Percentiles rank a stretch among this genome's conserved stretches.
Evolutionary conservation across 768 basidiomycete species (phyloP).

Genomic region (Boletus rufocinnamomeus): DNA sequence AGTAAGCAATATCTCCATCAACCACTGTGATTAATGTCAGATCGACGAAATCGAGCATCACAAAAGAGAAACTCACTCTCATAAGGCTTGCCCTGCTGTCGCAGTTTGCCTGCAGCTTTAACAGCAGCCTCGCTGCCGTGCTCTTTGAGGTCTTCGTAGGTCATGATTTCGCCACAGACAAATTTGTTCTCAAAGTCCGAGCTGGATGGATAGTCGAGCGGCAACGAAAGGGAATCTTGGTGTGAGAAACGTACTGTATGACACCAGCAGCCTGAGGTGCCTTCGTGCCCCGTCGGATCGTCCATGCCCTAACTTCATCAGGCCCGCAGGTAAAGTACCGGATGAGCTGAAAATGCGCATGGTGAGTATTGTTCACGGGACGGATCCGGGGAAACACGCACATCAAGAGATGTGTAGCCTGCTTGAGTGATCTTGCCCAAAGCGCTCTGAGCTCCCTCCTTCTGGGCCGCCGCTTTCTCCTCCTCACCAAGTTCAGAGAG

Average conservation of each 20-base stretch:
- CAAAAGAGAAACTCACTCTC: constrained; percentile 62
- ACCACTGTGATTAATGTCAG: constrained; percentile 51
- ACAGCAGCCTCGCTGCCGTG: constrained; percentile 88
- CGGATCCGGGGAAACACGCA: constrained; percentile 38
- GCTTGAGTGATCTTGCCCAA: constrained; percentile 94
- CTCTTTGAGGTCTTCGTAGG: constrained; percentile 86
- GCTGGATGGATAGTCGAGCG: constrained; percentile 40
- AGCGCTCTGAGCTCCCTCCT: constrained; percentile 72
- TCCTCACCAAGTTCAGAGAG: constrained; percentile 61
- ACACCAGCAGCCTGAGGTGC: constrained; percentile 98
- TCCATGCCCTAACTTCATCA: constrained; percentile 97
- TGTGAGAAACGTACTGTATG: constrained; percentile 72
- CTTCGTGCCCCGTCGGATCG: constrained; percentile 89
- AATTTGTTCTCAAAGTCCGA: constrained; percentile 98
- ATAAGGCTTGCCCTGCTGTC: constrained; percentile 97
- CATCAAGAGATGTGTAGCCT: constrained; percentile 85
- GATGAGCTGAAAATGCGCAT: constrained; percentile 62
- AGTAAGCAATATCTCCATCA: constrained; percentile 90
- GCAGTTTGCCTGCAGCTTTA: constrained; percentile 91
- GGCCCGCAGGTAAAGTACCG: constrained; percentile 98
- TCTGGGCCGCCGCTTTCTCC: constrained; percentile 77
- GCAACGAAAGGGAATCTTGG: not conserved
- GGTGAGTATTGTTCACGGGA: not conserved
- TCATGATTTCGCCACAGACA: constrained; percentile 96
- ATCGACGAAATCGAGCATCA: constrained; percentile 2